Evolutionary conservation across 306 rosid genomes (phyloP), one percentile per base, ranked within the genome.

Genomic region (Citrullus amarus): DNA sequence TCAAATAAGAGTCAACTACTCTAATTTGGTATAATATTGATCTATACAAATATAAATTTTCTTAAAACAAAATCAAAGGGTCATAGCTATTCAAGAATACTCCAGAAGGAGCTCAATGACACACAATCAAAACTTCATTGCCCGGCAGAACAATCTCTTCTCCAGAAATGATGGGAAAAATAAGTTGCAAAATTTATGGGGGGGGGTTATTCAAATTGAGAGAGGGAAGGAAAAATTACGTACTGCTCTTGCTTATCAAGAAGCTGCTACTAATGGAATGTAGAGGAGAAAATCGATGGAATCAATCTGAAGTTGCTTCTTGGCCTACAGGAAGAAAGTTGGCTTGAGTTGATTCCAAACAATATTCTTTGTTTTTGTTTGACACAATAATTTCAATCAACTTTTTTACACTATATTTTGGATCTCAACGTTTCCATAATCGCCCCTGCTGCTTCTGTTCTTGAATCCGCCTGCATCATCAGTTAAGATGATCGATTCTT

Each of bases 401-500:
- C 78, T 62, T 56, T 77, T 82, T 63, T 22, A 84, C 83, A 77
- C 81, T 60, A 70, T 60, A 70, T 34, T 72, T 80, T 18, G 44
- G 3, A 60, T 41, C 80, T 91, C 83, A 89, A 43, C 86, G 90
- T 81, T 59, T 84, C 98, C 98, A 91, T 56, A 93, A 34, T 50
- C 88, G 88, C 80, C 93, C 91, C 4, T 87, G 94, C 74, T 85
- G 89, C 84, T 84, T 91, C 82, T 90, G 89, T 79, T 87, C 91
- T 85, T 91, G 92, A 80, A 85, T 76, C 81, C 72, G 84, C 93
- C 98, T 93, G 90, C 88, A 79, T 76, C 50, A 74, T 32, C 18
- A 13, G 20, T 55, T 78, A 17, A 17, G 46, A 66, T 16, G 0
- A 53, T 53, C 5, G 57, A 53, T 53, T 16, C 57, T 53, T 53